Base-by-base conservation (phyloP, 2,329 filamentous ascomycete species). In the Fusarium acutatum region DNA sequence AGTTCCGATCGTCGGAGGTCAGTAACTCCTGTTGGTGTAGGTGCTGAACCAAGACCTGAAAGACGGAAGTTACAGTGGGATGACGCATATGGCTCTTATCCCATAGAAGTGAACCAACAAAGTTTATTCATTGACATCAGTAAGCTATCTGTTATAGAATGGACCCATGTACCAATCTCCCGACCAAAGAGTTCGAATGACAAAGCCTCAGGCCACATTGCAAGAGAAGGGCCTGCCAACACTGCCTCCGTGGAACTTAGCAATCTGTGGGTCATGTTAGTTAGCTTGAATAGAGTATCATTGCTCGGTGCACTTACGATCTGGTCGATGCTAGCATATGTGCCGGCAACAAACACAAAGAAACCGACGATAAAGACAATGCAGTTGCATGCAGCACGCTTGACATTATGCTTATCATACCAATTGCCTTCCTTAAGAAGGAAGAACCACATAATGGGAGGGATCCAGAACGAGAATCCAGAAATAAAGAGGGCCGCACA, bases 401-500 rank as follows among this genome's bases (percentile, higher is more conserved):
- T 30, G 6, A 80, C 64, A 75, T 81, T 81, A 28, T 79, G 54
- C 53, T 74, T 72, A 38, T 76, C 64, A 63, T 75, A 77, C 61
- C 74, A 75, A 10, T 76, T 63, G 4, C 80, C 80, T 56, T 81
- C 74, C 30, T 74, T 69, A 49, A 81, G 75, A 38, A 84, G 80
- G 63, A 84, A 80, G 76, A 84, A 83, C 80, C 82, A 84, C 74
- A 84, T 81, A 54, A 84, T 79, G 24, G 83, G 81, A 15, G 84
- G 80, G 56, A 84, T 77, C 64, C 83, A 83, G 66, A 85, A 84
- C 28, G 83, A 82, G 38, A 81, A 81, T 13, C 79, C 80, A 8
- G 85, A 87, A 74, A 87, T 81, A 77, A 88, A 87, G 40, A 88
- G 83, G 6, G 85, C 81, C 4, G 86, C 86, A 56, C 79, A 83